Base-by-base conservation (phyloP, 2,329 filamentous ascomycete species). In the Madurella fahalii region DNA sequence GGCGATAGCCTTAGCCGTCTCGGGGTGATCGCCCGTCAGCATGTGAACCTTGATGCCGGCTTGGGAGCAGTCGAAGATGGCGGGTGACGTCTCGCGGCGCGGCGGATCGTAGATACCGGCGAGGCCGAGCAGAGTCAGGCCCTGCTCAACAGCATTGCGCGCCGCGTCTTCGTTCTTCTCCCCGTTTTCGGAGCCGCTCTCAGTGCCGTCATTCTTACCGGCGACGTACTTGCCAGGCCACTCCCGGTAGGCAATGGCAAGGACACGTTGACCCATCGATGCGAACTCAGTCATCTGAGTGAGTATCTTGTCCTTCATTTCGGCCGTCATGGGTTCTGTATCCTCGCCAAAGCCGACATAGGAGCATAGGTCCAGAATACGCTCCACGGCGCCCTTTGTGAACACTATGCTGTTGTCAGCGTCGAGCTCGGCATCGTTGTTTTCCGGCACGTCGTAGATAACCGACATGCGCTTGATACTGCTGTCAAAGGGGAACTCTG, bases 41-140 rank as follows among this genome's bases (percentile, higher is more conserved):
- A 93, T 92, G 72, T 91, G 87, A 7, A 92, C 88, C 58, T 80
- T 81, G 67, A 92, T 90, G 47, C 89, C 88, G 25, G 89, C 89
- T 44, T 78, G 78, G 52, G 86, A 82, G 64, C 87, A 90, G 65
- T 86, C 80, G 18, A 76, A 76, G 54, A 92, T 89, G 7, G 88
- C 85, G 1, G 77, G 79, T 18, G 85, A 87, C 0, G 90, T 91
- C 72, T 95, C 90, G 2, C 84, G 82, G 1, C 90, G 88, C 52
- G 90, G 90, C 3, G 90, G 90, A 62, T 95, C 90, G 67, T 94
- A 93, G 59, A 95, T 86, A 53, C 90, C 90, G 47, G 88, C 85
- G 9, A 96, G 79, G n/a, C 91, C 92, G 13, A 89, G 80, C 58
- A 95, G 88, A 2, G 78, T 80, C 32, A 96, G 80, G 31, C 82